Base-by-base conservation (phyloP, 495 filamentous ascomycete species). In the Staphylotrichum tortipilum region DNA sequence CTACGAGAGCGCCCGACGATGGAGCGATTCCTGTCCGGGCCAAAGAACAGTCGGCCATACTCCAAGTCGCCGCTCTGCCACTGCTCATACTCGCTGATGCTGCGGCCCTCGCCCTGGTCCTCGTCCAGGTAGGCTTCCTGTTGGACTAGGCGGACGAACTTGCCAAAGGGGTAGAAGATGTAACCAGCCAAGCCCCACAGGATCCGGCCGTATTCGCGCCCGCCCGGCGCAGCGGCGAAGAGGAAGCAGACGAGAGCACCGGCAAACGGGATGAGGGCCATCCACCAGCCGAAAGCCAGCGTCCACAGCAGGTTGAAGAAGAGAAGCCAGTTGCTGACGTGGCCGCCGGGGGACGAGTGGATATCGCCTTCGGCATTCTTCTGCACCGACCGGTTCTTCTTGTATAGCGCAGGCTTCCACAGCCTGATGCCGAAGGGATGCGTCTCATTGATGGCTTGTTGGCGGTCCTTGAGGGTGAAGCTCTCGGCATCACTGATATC, bases 31-130 rank as follows among this genome's bases (percentile, higher is more conserved):
- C 79, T 79, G 28, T 78, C 68, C 14, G 92, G 92, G 5, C 92
- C 94, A 64, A 99, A 99, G 73, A 97, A 97, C 8, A 96, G 78
- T 12, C 90, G 76, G 4, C 92, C 92, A 67, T 95, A 87, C 66
- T 99, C 92, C 30, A 99, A 71, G 62, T 99, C 92, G 31, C 92
- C 92, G 57, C 84, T 94, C 64, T 99, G 92, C 92, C 92, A 99
- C 64, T 94, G 90, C 64, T 97, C 92, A 66, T 99, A 99, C 68
- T 99, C 92, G 61, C 88, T 94, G 63, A 99, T 96, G 66, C 89
- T 97, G 58, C 92, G 79, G n/a, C 94, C 92, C 68, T 99, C 92
- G n/a, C 90, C 94, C 60, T 94, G 82, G 64, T 99, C 92, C 66
- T 99, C 92, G 56, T 97, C 88, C 19, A 88, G 77, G 64, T 99